Percentiles rank a stretch among this genome's conserved stretches.
These are phyloP conservation scores for Polytrichum formosum DNA, from an alignment of 225 moss, liverwort and hornwort species.

Conservation along the genomic window DNA sequence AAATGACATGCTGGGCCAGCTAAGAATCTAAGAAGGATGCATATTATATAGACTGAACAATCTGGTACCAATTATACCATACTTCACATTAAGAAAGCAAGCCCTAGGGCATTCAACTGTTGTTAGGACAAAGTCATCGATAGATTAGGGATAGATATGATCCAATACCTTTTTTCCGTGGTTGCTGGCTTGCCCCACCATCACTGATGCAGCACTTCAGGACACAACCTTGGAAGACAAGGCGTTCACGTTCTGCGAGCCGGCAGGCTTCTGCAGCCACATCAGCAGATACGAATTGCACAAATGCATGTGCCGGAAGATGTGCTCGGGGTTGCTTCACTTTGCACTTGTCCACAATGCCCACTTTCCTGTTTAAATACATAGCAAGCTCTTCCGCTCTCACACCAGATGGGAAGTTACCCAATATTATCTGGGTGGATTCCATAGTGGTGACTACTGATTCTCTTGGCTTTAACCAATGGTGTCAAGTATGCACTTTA, in stretches of 20 bases:
- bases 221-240: slow-evolving; percentile 28
- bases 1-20: no score
- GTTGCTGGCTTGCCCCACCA: slow-evolving; percentile 11
- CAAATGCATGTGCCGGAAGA: slow-evolving; percentile 75
- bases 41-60: no score
- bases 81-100: no score
- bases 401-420: slow-evolving; percentile 47
- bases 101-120: no score
- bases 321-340: slow-evolving; percentile 42
- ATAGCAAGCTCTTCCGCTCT: slow-evolving; percentile 40
- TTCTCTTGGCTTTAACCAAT: no score
- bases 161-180: slow-evolving; percentile 26
- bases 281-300: slow-evolving; percentile 78
- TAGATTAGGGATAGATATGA: not conserved
- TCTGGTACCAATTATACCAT: no score
- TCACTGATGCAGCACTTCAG: slow-evolving; percentile 53
- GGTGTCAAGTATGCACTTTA: no score
- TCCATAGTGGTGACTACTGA: slow-evolving; percentile 22
- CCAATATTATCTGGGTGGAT: slow-evolving; percentile 71
- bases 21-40: no score
- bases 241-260: slow-evolving; percentile 33
- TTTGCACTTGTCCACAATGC: slow-evolving; percentile 71
- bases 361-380: slow-evolving; percentile 54
- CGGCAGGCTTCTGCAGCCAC: slow-evolving; percentile 66
- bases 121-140: no score